Base-by-base conservation (phyloP, 257 asterid species). In the Mentha longifolia region DNA sequence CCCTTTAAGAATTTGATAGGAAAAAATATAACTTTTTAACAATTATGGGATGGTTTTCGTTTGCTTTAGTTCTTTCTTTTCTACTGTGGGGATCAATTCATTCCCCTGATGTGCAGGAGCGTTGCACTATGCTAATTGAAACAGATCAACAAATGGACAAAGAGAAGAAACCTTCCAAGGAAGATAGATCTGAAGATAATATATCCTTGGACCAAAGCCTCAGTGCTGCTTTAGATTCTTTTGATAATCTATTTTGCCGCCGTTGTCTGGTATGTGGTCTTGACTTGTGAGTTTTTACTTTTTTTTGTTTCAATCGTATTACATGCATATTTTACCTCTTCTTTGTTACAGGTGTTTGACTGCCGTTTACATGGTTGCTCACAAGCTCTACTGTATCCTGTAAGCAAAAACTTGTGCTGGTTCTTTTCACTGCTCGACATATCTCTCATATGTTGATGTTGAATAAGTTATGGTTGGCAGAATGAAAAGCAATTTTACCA, bases 331-430 rank as follows among this genome's bases (percentile, higher is more conserved):
- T 46, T 7, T 75, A 5, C 63, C 65, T 68, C 54, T 62, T 67
- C 68, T 71, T 72, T 52, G 31, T 51, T 71, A 61, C 90, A 94
- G 99, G 92, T 89, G 76, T 94, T 89, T 77, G 96, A 91, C 75
- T 94, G 98, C 71, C 95, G 87, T 56, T 82, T 94, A 85, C 99
- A 94, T 81, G 96, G 97, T 16, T 89, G 96, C 74, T 89, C 97
- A 19, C 98, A 91, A 79, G 76, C 72, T 73, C 83, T 84, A 70
- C 67, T 79, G 62, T 72, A 84, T 70, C 82, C 96, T 63, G 99
- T 95, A 86, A 86, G 98, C 43, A 35, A 51, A 71, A 71, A 63
- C 11, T 47, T 59, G 57, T 77, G 56, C 56, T 57, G 41, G 41
- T 49, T 63, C 61, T 70, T 58, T 19, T 66, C 51, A 25, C 28